Conservation (phyloP, 2,329 filamentous ascomycete species). For the Botrytis pseudocinerea region DNA sequence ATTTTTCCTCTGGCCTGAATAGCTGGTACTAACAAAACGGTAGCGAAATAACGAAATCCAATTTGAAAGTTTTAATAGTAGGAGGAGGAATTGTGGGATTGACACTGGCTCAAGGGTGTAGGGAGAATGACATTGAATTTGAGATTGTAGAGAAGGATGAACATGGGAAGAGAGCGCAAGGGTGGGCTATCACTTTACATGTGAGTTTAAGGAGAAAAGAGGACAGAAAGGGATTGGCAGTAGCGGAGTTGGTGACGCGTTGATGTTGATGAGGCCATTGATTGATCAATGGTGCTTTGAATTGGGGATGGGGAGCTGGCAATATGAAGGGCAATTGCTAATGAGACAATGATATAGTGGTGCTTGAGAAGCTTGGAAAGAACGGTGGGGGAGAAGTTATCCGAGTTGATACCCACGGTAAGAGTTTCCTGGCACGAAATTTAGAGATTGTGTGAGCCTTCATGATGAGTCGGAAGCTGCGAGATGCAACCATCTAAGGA, state of each 20-base stretch:
- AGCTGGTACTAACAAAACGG: background rate
- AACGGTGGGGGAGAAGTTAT: constrained; percentile 32
- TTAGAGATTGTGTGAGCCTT: too few species aligned
- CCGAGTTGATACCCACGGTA: constrained; percentile 31
- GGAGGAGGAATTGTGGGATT: constrained; percentile 24
- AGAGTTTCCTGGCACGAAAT: background rate
- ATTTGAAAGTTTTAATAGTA: constrained; percentile 20
- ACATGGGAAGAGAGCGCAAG: constrained; percentile 43
- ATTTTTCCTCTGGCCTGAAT: background rate
- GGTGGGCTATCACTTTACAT: constrained; percentile 62
- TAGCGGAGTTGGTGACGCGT: background rate
- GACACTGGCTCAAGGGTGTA: constrained; percentile 23
- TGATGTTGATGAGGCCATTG: too few species aligned
- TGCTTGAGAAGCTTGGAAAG: constrained; percentile 45
- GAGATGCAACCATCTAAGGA: background rate
- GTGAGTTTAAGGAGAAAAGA: background rate
- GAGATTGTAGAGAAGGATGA: constrained; percentile 42
- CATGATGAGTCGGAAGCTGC: background rate
- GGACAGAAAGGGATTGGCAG: too few species aligned
- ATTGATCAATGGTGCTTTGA: too few species aligned
- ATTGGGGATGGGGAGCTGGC: background rate
- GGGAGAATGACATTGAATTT: constrained; percentile 23
- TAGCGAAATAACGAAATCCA: background rate
- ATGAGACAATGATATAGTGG: constrained; percentile 44
- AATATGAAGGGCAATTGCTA: background rate